Base-by-base conservation (phyloP, 2,329 filamentous ascomycete species). In the Didymella arachidicola region DNA sequence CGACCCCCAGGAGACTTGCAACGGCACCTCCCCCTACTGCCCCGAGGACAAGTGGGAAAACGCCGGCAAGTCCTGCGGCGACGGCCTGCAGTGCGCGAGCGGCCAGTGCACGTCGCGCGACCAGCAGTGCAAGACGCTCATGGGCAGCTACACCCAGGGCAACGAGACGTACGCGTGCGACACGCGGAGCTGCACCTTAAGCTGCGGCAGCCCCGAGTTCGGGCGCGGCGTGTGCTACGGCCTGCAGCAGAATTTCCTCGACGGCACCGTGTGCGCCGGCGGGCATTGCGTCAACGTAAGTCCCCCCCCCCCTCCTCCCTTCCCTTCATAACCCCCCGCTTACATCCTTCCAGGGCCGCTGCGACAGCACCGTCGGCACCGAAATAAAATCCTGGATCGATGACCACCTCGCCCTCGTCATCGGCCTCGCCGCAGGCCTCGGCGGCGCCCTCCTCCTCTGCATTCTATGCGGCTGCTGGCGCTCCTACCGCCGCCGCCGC, bases 51-150 rank as follows among this genome's bases (percentile, higher is more conserved):
- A 81, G 50, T 90, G 87, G 65, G 82, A 87, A 47, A 79, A 86
- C 0, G 88, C 98, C 74, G 95, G 87, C 32, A 81, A 85, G 4
- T 78, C 79, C 18, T 99, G 95, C 72, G 92, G 92, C 32, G 79
- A 81, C 49, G 85, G 86, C 2, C 84, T 98, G 30, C 79, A 86
- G 30, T 99, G 95, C 74, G 92, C 95, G 29, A 93, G 90, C 44
- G 95, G 95, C 12, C 94, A 98, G 78, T 99, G 95, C 78, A 99
- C 95, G 3, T 95, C 90, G 52, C 89, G 95, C 63, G 88, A 97
- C 76, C 84, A 89, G 72, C 95, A 99, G 79, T 99, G 95, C 81
- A 88, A 89, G 76, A 89, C 87, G 11, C 83, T 96, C 46, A 90
- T 97, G 83, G 93, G 92, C 34, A 86, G 85, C 27, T 85, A 90